A percentile compares a stretch with the other conserved stretches of the same genome.
Conservation (phyloP, 1,284 basidiomycete species). For the Stygiomarasmius scandens region DNA sequence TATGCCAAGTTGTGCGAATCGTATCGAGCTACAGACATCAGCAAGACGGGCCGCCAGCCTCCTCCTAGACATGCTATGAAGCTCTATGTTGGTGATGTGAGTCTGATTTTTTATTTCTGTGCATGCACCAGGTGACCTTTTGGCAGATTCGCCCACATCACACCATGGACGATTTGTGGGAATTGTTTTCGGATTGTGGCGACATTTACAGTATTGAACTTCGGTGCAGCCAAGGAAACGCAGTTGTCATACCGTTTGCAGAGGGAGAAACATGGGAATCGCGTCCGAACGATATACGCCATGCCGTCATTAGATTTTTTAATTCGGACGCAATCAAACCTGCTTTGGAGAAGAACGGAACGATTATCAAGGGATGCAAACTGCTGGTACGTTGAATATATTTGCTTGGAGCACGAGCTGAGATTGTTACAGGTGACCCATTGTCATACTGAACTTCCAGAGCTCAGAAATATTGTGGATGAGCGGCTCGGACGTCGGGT, state of each 20-base stretch:
- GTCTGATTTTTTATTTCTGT: constrained; percentile 22
- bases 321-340: constrained; percentile 34
- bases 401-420: background rate
- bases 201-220: constrained; percentile 42
- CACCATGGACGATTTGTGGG: constrained; percentile 37
- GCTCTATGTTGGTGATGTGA: constrained; percentile 64
- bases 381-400: constrained; percentile 40
- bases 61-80: background rate
- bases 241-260: constrained; percentile 31
- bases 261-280: constrained; percentile 16
- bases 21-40: background rate
- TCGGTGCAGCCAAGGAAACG: constrained; percentile 50
- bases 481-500: constrained; percentile 23
- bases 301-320: constrained; percentile 53
- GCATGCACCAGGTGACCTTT: background rate
- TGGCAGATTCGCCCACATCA: constrained; percentile 34
- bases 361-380: constrained; percentile 35
- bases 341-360: constrained; percentile 46
- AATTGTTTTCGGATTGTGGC: constrained; percentile 3
- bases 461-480: constrained; percentile 41
- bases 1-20: background rate
- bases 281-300: constrained; percentile 42
- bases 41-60: background rate
- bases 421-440: constrained; percentile 40
- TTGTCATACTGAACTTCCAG: constrained; percentile 52